Conservation (phyloP, 768 basidiomycete genomes). For the Mycena belliarum region DNA sequence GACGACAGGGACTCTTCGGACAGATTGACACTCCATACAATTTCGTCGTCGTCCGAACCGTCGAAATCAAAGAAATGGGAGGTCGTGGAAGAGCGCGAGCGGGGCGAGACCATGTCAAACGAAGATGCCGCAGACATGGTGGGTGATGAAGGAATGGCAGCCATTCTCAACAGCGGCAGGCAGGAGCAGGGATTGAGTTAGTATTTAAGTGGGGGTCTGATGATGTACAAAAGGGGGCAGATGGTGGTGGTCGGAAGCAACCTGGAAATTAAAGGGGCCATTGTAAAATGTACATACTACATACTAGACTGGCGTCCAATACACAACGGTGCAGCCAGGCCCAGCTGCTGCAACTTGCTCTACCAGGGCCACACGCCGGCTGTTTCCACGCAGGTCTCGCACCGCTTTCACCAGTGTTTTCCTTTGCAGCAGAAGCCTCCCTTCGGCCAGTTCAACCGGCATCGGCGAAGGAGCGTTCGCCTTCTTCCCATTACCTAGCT, state of each 20-base stretch:
- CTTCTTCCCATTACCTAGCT: constrained; percentile 76
- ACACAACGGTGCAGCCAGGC: constrained; percentile 63
- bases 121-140: constrained; percentile 29
- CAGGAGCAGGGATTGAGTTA: constrained; percentile 18
- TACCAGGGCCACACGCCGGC: constrained; percentile 46
- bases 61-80: constrained; percentile 27
- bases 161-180: not conserved
- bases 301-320: too few relatives aligned
- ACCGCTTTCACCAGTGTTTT: constrained; percentile 54
- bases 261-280: constrained; percentile 6
- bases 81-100: constrained; percentile 24
- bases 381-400: constrained; percentile 56
- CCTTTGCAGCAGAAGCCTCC: constrained; percentile 58
- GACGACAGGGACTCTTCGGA: constrained; percentile 35
- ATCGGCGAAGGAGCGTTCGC: constrained; percentile 57
- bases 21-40: constrained; percentile 53
- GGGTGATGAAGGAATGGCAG: constrained; percentile 23
- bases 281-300: too few relatives aligned
- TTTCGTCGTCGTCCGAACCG: constrained; percentile 59
- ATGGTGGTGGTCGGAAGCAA: constrained; percentile 7
- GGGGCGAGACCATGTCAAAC: constrained; percentile 32
- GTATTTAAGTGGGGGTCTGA: not conserved
- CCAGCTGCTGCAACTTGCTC: constrained; percentile 67
- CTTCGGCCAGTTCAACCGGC: constrained; percentile 50
- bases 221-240: constrained; percentile 13